Percentiles rank a stretch among this genome's conserved stretches.
Conservation (phyloP, 176 grass and related monocot genomes). For the Tillandsia leiboldiana region DNA sequence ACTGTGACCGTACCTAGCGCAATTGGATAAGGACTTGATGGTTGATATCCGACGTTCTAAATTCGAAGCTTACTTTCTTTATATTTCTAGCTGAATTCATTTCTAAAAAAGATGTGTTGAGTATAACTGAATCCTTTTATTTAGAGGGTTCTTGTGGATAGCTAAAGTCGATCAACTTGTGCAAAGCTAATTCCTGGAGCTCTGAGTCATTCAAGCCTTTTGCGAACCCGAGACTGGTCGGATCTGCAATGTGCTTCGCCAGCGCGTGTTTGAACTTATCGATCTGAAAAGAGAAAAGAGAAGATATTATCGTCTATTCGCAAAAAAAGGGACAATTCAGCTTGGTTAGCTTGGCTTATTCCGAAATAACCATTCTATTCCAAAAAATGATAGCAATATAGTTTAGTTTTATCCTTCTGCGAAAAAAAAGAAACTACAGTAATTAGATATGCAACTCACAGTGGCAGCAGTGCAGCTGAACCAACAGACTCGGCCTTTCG, state of each 20-base stretch:
- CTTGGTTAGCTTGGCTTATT: background rate
- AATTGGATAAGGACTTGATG: too few relatives aligned
- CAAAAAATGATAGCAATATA: background rate
- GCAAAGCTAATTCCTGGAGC: background rate
- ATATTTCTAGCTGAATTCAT: too few relatives aligned
- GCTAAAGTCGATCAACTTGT: background rate
- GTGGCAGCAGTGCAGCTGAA: conserved; percentile 9
- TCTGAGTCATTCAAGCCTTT: conserved; percentile 2
- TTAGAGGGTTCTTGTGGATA: background rate
- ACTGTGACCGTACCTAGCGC: too few relatives aligned
- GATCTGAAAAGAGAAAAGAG: background rate
- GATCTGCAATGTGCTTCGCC: background rate
- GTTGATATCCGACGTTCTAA: too few relatives aligned
- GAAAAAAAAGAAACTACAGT: too few relatives aligned
- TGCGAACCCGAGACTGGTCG: background rate
- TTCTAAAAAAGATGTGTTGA: too few relatives aligned
- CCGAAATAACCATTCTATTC: too few relatives aligned
- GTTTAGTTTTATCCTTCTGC: too few relatives aligned
- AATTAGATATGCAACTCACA: background rate
- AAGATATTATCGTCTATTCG: background rate
- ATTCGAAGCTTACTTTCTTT: too few relatives aligned
- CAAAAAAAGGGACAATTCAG: background rate
- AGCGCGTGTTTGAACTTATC: background rate
- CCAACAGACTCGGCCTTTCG: background rate
- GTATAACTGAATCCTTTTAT: too few relatives aligned